Conservation (phyloP, 192 early-diverging fungal species). For the Backusella sp. region DNA sequence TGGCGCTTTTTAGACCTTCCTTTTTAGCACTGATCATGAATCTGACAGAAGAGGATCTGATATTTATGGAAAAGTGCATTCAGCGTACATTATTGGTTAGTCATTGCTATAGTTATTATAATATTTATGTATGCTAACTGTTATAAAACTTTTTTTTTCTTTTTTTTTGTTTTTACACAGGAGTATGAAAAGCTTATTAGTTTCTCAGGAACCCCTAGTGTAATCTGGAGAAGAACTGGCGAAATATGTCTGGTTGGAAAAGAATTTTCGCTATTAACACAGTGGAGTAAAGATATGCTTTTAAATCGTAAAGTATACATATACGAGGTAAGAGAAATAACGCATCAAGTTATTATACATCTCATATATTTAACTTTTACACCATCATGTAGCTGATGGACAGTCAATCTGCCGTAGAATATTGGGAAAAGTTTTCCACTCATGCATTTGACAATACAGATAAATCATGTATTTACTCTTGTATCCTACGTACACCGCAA, state of each 20-base stretch:
- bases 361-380: neutral
- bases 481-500: slow-evolving; percentile 75
- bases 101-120: neutral
- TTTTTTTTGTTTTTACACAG: too few relatives aligned
- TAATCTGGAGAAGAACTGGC: slow-evolving; percentile 96
- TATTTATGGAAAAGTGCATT: slow-evolving; percentile 97
- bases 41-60: slow-evolving; percentile 88
- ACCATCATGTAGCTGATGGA: slow-evolving; percentile 77
- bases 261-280: slow-evolving; percentile 91
- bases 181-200: too few relatives aligned
- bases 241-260: slow-evolving; percentile 96
- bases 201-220: too few relatives aligned
- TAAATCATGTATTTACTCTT: slow-evolving; percentile 85
- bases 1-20: slow-evolving; percentile 90
- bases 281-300: slow-evolving; percentile 86
- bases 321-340: slow-evolving; percentile 56
- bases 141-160: neutral
- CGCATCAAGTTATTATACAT: neutral
- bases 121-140: neutral
- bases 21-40: slow-evolving; percentile 95
- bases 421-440: slow-evolving; percentile 93
- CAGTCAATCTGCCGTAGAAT: slow-evolving; percentile 86
- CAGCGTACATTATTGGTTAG: slow-evolving; percentile 83
- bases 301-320: slow-evolving; percentile 78
- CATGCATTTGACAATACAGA: slow-evolving; percentile 94